Percentiles rank a stretch among this genome's conserved stretches.
Evolutionary conservation across 2,329 filamentous ascomycete genomes (phyloP).

Genomic region (Nigrospora osmanthi): DNA sequence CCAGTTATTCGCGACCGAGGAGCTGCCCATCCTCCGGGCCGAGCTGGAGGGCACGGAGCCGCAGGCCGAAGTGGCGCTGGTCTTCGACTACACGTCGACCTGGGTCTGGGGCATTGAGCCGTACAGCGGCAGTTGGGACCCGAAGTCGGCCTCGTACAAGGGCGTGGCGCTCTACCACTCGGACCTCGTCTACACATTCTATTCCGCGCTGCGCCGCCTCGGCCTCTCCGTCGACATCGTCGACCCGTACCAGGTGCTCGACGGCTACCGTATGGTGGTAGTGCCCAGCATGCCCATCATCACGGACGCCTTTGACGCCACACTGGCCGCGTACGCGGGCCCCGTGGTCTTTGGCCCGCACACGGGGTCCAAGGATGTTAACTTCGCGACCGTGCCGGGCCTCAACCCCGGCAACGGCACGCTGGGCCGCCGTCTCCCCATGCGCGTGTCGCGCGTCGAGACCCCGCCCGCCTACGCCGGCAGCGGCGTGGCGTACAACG

Average conservation of each 20-base stretch:
- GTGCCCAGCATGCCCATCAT: slow-evolving; percentile 13
- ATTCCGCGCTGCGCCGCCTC: slow-evolving; percentile 12
- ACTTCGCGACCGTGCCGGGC: slow-evolving; percentile 10
- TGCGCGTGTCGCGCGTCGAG: slow-evolving; percentile 14
- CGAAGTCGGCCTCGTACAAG: slow-evolving; percentile 7
- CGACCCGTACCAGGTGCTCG: slow-evolving; percentile 8
- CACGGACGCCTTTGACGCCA: slow-evolving; percentile 7
- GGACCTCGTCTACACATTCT: slow-evolving; percentile 12
- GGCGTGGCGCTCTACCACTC: slow-evolving; percentile 7
- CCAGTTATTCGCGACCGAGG: slow-evolving; percentile 7
- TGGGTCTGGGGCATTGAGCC: slow-evolving; percentile 14
- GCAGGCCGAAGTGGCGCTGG: slow-evolving; percentile 9
- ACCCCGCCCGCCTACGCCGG: slow-evolving; percentile 11
- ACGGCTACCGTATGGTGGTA: slow-evolving; percentile 13
- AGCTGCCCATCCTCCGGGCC: slow-evolving; percentile 8
- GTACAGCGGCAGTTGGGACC: slow-evolving; percentile 13
- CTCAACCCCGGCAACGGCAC: slow-evolving; percentile 9
- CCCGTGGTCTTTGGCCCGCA: slow-evolving; percentile 12
- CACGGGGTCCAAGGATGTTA: slow-evolving; percentile 8
- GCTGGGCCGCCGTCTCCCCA: slow-evolving; percentile 9
- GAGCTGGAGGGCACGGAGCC: slow-evolving; percentile 3
- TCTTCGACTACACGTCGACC: slow-evolving; percentile 12
- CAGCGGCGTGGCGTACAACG: slow-evolving; percentile 9
- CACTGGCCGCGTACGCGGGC: slow-evolving; percentile 6
- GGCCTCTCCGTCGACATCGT: slow-evolving; percentile 14